These are phyloP conservation scores for Ogataea pignaliae DNA, from an alignment of 805 yeast species.

Conservation along the genomic window DNA sequence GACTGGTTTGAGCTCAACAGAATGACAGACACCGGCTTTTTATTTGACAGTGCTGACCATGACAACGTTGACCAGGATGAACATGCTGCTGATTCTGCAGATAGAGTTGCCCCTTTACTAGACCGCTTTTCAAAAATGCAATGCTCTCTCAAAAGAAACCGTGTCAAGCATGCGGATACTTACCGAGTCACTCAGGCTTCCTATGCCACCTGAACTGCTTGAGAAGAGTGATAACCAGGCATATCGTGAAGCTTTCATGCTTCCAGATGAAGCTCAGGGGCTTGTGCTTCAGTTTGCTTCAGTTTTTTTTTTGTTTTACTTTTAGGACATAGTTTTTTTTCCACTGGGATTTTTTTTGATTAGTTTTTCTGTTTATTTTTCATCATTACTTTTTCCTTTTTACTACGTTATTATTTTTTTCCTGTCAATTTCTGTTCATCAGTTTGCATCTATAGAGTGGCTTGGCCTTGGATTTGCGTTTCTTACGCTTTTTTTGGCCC, in stretches of 20 bases:
- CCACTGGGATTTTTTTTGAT: no score
- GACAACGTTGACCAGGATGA: neutral
- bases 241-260: neutral
- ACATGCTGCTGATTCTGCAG: neutral
- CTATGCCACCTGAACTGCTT: neutral
- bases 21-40: constrained; percentile 11
- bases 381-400: no score
- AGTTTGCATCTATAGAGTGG: no score
- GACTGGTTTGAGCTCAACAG: constrained; percentile 6
- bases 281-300: neutral
- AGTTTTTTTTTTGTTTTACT: neutral
- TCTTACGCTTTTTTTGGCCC: no score
- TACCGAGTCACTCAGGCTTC: constrained; percentile 1
- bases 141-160: neutral
- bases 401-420: no score
- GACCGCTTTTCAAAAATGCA: neutral
- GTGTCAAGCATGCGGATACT: neutral
- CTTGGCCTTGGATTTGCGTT: no score
- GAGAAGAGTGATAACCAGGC: no score
- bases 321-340: no score
- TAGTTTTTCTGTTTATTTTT: no score
- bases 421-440: no score
- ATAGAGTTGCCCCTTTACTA: neutral
- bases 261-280: neutral
- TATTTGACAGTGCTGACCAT: constrained; percentile 14